Conservation (phyloP, 1,284 basidiomycete species). For the Ceratobasidium sp. region DNA sequence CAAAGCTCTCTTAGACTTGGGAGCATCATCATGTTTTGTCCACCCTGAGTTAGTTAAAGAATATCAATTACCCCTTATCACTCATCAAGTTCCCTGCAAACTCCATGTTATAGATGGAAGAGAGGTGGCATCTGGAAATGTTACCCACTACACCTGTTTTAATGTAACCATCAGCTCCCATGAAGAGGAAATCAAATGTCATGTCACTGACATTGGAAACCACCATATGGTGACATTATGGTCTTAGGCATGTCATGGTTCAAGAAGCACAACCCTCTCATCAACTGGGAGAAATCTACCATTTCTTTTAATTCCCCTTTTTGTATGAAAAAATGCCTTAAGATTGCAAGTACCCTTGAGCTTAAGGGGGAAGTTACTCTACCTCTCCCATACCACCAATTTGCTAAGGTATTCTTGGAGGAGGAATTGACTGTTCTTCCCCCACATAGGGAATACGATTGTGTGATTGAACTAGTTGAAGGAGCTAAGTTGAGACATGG, state of each 20-base stretch:
- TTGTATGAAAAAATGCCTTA: background rate
- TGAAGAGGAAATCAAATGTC: background rate
- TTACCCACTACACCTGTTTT: background rate
- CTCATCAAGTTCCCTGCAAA: background rate
- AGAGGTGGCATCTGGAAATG: background rate
- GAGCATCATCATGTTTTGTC: conserved; percentile 8
- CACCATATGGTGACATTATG: too few relatives aligned
- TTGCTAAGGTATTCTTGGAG: conserved; percentile 15
- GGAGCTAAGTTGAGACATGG: conserved; percentile 8
- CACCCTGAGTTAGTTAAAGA: background rate
- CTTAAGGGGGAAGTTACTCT: background rate
- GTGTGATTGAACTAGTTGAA: conserved; percentile 31
- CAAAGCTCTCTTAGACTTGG: background rate
- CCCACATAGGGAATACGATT: conserved; percentile 26
- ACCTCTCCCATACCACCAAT: conserved; percentile 9
- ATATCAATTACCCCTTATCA: background rate
- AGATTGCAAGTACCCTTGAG: background rate
- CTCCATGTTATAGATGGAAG: background rate
- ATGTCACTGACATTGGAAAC: background rate
- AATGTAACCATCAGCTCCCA: background rate
- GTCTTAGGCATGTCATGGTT: conserved; percentile 3
- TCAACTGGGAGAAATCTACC: background rate
- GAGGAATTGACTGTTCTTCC: conserved; percentile 27
- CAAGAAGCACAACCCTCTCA: background rate
- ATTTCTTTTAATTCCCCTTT: background rate